Percentiles rank a stretch among this genome's conserved stretches.
Evolutionary conservation across 306 rosid species (phyloP).

Genomic region (Mimosa pudica): DNA sequence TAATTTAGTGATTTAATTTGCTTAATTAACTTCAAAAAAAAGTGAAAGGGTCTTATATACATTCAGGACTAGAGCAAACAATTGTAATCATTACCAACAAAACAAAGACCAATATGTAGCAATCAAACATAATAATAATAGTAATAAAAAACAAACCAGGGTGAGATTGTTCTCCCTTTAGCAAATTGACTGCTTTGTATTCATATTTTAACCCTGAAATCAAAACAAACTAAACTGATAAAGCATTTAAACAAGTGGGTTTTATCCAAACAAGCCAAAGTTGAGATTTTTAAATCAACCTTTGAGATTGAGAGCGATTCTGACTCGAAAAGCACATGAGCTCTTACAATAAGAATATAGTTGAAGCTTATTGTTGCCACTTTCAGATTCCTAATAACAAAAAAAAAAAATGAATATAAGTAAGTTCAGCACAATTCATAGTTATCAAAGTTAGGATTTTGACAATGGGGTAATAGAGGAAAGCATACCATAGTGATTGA

Average conservation of each 20-base stretch:
- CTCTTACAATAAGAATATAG: conserved; percentile 52
- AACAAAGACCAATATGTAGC: not conserved
- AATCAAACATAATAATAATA: not conserved
- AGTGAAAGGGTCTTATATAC: too few relatives aligned
- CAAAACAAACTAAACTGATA: not conserved
- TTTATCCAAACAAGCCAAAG: not conserved
- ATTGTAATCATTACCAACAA: too few relatives aligned
- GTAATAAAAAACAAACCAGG: conserved; percentile 45
- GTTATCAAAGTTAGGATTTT: not conserved
- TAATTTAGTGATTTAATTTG: too few relatives aligned
- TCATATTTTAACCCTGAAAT: conserved; percentile 59
- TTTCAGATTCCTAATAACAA: conserved; percentile 35
- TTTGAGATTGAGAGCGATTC: conserved; percentile 67
- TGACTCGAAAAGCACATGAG: conserved; percentile 45
- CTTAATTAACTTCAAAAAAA: too few relatives aligned
- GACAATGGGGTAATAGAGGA: not conserved
- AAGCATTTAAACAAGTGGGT: not conserved
- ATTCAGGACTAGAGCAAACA: too few relatives aligned
- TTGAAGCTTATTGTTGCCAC: conserved; percentile 9
- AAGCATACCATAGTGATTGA: not conserved
- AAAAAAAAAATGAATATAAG: not conserved
- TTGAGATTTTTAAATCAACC: conserved; percentile 29
- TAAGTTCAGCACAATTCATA: not conserved
- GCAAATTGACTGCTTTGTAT: conserved; percentile 55
- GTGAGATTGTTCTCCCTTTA: conserved; percentile 56